Evolutionary conservation across 163 green algal genomes (phyloP).

Genomic region (Botryococcus braunii): DNA sequence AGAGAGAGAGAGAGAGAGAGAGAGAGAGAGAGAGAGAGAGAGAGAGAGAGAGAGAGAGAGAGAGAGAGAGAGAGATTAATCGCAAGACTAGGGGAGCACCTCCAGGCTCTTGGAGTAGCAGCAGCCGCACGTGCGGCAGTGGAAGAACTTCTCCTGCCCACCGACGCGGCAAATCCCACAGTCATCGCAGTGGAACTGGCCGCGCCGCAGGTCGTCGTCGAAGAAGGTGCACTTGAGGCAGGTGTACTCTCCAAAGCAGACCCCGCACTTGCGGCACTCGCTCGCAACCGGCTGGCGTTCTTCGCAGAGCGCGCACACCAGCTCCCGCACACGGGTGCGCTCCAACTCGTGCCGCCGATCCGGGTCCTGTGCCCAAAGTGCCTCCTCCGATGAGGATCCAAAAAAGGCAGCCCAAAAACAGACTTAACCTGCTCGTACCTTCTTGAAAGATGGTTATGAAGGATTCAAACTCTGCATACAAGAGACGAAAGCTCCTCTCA

Average conservation of each 20-base stretch:
- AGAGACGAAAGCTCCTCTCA: too few relatives aligned
- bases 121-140: constrained; percentile 85
- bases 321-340: constrained; percentile 57
- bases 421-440: too few relatives aligned
- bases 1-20: too few relatives aligned
- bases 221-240: constrained; percentile 80
- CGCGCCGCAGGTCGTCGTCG: constrained; percentile 69
- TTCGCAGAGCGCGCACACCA: constrained; percentile 76
- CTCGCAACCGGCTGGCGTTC: constrained; percentile 50
- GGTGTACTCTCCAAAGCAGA: constrained; percentile 69
- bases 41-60: too few relatives aligned
- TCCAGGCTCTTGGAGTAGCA: constrained; percentile 63
- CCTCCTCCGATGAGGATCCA: too few relatives aligned
- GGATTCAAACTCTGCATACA: too few relatives aligned
- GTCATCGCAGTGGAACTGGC: constrained; percentile 84
- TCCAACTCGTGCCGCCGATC: constrained; percentile 67
- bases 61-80: too few relatives aligned
- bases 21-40: too few relatives aligned
- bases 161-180: constrained; percentile 89
- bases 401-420: too few relatives aligned
- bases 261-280: constrained; percentile 60
- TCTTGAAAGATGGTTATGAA: too few relatives aligned
- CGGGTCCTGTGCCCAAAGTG: constrained; percentile 37
- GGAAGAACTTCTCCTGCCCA: constrained; percentile 87
- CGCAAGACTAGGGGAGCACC: constrained; percentile 11